These are phyloP conservation scores for Paraphoma sp. DNA, from an alignment of 2,329 filamentous ascomycete species.

Conservation along the genomic window DNA sequence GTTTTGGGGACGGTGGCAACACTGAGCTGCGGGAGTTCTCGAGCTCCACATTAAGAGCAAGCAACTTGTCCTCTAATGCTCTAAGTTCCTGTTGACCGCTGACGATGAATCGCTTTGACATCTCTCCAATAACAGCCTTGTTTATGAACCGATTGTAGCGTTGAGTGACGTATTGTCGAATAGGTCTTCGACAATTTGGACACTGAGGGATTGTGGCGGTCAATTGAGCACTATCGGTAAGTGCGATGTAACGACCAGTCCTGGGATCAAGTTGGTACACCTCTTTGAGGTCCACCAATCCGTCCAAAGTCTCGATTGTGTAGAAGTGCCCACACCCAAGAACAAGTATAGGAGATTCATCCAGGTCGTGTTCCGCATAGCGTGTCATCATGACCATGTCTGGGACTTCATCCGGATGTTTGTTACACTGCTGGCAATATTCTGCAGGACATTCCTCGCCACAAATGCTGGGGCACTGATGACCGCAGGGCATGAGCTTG, in stretches of 20 bases:
- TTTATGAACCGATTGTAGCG: slow-evolving; percentile 49
- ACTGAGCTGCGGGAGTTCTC: slow-evolving; percentile 15
- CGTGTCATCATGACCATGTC: slow-evolving; percentile 32
- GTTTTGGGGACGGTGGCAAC: not conserved
- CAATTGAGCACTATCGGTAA: slow-evolving; percentile 34
- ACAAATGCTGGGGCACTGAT: slow-evolving; percentile 43
- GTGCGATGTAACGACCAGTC: slow-evolving; percentile 24
- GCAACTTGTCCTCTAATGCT: slow-evolving; percentile 23
- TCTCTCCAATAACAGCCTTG: slow-evolving; percentile 47
- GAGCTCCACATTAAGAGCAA: slow-evolving; percentile 21
- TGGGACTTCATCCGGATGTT: slow-evolving; percentile 22
- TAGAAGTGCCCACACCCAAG: slow-evolving; percentile 41
- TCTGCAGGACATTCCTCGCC: slow-evolving; percentile 33
- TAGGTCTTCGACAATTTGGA: slow-evolving; percentile 40
- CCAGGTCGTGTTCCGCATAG: slow-evolving; percentile 36
- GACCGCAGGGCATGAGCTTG: slow-evolving; percentile 32
- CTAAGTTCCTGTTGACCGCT: slow-evolving; percentile 34
- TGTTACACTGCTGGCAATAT: slow-evolving; percentile 32
- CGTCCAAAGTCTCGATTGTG: slow-evolving; percentile 39
- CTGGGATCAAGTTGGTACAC: slow-evolving; percentile 21
- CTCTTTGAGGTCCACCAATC: slow-evolving; percentile 33
- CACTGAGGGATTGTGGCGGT: slow-evolving; percentile 37
- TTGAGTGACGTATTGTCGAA: slow-evolving; percentile 42
- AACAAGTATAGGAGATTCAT: slow-evolving; percentile 36
- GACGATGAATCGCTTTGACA: slow-evolving; percentile 47